phyloP scores from a whole-genome alignment of 1,284 basidiomycete genomes.

The Thelephora terrestris region DNA sequence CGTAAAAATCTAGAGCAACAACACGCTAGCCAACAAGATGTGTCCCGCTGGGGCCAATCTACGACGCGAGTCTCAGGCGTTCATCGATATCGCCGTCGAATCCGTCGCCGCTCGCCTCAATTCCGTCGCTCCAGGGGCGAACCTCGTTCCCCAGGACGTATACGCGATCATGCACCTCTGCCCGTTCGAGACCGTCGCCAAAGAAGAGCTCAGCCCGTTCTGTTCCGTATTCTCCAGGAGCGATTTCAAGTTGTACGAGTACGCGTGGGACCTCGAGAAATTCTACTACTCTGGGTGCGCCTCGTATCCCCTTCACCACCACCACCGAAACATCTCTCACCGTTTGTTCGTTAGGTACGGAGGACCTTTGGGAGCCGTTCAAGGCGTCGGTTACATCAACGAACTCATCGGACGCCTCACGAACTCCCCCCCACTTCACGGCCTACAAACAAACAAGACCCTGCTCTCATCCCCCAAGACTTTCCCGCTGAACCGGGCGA shows the following conservation, averaged over 20 bases:
- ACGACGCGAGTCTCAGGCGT: slow-evolving; percentile 34
- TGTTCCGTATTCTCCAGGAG: slow-evolving; percentile 60
- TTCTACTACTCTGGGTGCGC: slow-evolving; percentile 67
- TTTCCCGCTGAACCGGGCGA: slow-evolving; percentile 59
- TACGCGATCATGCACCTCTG: slow-evolving; percentile 64
- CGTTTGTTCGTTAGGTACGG: slow-evolving; percentile 40
- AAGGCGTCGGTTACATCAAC: slow-evolving; percentile 77
- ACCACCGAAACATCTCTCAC: neutral
- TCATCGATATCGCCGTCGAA: slow-evolving; percentile 46
- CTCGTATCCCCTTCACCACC: no score
- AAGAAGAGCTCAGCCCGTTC: slow-evolving; percentile 49
- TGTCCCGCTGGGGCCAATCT: slow-evolving; percentile 50
- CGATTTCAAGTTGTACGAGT: slow-evolving; percentile 51
- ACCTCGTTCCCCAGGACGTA: slow-evolving; percentile 47
- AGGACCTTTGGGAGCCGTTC: slow-evolving; percentile 54
- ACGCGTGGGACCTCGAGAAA: slow-evolving; percentile 65
- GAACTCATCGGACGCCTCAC: slow-evolving; percentile 78
- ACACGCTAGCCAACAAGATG: slow-evolving; percentile 63
- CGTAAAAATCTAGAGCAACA: slow-evolving; percentile 36
- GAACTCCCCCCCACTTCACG: slow-evolving; percentile 45
- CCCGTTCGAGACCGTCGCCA: slow-evolving; percentile 61
- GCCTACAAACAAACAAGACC: slow-evolving; percentile 74
- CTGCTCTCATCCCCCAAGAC: slow-evolving; percentile 54
- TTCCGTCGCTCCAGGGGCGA: slow-evolving; percentile 46
- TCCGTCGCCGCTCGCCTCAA: slow-evolving; percentile 58